Percentiles rank a stretch among this genome's conserved stretches.
Evolutionary conservation across 768 basidiomycete genomes (phyloP).

Genomic region (Neoboletus magnificus): DNA sequence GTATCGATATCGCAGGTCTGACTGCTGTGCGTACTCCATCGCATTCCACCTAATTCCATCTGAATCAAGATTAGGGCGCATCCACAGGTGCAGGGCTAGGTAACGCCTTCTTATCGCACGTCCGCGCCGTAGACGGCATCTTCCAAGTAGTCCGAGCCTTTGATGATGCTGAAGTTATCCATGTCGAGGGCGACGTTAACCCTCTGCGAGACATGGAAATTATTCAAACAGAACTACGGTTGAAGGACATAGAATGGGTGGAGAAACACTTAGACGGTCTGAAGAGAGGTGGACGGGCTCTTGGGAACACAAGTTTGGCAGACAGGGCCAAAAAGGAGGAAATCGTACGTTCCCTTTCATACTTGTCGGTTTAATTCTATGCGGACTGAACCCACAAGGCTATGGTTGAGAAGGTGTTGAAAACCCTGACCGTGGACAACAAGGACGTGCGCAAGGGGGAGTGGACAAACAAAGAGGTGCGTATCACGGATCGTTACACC

Average conservation of each 20-base stretch:
- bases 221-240: conserved; percentile 87
- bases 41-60: conserved; percentile 6
- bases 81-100: conserved; percentile 98
- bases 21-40: conserved; percentile 65
- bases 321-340: conserved; percentile 98
- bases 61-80: conserved; percentile 60
- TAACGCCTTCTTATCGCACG: conserved; percentile 95
- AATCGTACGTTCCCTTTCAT: conserved; percentile 52
- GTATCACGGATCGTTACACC: conserved; percentile 20
- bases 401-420: conserved; percentile 80
- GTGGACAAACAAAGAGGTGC: conserved; percentile 96
- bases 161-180: conserved; percentile 98
- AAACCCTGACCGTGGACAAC: conserved; percentile 70
- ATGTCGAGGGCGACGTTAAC: conserved; percentile 97
- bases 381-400: conserved; percentile 46
- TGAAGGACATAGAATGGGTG: conserved; percentile 99
- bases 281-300: conserved; percentile 68
- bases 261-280: conserved; percentile 82
- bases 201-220: conserved; percentile 97
- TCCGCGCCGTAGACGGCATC: conserved; percentile 97
- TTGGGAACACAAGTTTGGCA: conserved; percentile 76
- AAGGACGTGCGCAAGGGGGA: conserved; percentile 92
- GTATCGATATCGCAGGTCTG: conserved; percentile 97
- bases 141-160: conserved; percentile 98
- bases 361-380: background rate